These are phyloP conservation scores for Suillus lakei DNA, from an alignment of 768 basidiomycete species.

Conservation along the genomic window DNA sequence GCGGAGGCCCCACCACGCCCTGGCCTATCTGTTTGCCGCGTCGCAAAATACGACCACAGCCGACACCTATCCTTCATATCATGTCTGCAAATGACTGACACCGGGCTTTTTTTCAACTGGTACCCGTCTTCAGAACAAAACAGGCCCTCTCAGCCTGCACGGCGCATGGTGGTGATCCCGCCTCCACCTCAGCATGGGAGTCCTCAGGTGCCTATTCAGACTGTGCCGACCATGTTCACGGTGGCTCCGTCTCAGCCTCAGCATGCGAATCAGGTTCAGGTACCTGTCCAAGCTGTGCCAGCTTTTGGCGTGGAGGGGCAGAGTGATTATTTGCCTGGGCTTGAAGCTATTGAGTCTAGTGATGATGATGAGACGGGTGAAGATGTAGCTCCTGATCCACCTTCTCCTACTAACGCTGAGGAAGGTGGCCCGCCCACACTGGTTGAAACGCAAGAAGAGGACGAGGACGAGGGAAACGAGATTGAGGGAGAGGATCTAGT, in stretches of 20 bases:
- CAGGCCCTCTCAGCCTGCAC: neutral
- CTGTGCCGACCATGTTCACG: neutral
- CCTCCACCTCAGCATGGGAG: neutral
- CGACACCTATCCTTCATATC: constrained; percentile 36
- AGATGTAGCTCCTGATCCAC: neutral
- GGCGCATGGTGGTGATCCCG: neutral
- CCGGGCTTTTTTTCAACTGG: constrained; percentile 56
- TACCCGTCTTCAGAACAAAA: constrained; percentile 28
- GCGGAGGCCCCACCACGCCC: constrained; percentile 38
- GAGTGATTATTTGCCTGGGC: neutral
- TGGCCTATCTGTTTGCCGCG: constrained; percentile 29
- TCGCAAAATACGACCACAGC: constrained; percentile 21
- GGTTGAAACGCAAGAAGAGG: constrained; percentile 5
- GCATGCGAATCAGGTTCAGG: neutral
- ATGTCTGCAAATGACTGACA: constrained; percentile 61
- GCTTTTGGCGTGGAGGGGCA: neutral
- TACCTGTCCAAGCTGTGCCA: neutral
- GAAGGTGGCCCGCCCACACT: neutral
- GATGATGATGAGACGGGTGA: neutral
- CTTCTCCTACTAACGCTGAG: neutral
- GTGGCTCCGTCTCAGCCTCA: too few species aligned
- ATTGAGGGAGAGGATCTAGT: neutral
- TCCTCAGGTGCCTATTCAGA: neutral
- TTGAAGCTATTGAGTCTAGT: constrained; percentile 6
- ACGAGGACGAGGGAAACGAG: constrained; percentile 12